phyloP scores from a whole-genome alignment of 169 alveolate species.

The Eimeria acervulina region DNA sequence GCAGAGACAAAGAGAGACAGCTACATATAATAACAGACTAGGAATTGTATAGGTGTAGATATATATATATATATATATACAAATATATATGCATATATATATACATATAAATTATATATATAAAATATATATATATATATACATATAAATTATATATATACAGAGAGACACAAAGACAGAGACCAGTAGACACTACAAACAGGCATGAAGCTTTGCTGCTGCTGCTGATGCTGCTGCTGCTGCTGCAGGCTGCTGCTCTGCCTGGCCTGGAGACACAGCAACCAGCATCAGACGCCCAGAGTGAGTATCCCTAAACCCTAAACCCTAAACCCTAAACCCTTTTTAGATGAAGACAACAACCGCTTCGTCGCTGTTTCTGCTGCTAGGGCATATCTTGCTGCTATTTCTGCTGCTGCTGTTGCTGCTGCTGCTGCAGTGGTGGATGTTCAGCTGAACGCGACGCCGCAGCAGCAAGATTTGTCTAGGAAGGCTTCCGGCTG shows the following conservation, averaged over 20 bases:
- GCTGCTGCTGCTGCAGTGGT: slow-evolving; percentile 74
- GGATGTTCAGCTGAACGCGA: slow-evolving; percentile 79
- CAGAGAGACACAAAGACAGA: too few relatives aligned
- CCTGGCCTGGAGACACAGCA: neutral
- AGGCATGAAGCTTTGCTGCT: too few relatives aligned
- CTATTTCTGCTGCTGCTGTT: neutral
- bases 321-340: neutral
- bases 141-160: too few relatives aligned
- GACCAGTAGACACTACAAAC: too few relatives aligned
- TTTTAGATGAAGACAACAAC: neutral
- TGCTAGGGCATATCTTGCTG: neutral
- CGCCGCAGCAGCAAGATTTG: slow-evolving; percentile 76
- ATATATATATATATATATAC: too few relatives aligned
- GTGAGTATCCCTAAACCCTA: neutral
- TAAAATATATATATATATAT: too few relatives aligned
- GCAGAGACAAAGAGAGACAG: too few relatives aligned
- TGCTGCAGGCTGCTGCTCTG: slow-evolving; percentile 3
- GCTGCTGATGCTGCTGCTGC: slow-evolving; percentile 10
- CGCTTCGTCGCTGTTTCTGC: neutral
- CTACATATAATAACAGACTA: too few relatives aligned
- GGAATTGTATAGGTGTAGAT: too few relatives aligned
- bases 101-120: too few relatives aligned
- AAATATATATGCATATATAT: too few relatives aligned
- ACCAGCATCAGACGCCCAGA: neutral
- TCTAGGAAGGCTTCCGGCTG: slow-evolving; percentile 70